These are phyloP conservation scores for Gynandropsis gynandra DNA, from an alignment of 345 rosid species.

Conservation along the genomic window DNA sequence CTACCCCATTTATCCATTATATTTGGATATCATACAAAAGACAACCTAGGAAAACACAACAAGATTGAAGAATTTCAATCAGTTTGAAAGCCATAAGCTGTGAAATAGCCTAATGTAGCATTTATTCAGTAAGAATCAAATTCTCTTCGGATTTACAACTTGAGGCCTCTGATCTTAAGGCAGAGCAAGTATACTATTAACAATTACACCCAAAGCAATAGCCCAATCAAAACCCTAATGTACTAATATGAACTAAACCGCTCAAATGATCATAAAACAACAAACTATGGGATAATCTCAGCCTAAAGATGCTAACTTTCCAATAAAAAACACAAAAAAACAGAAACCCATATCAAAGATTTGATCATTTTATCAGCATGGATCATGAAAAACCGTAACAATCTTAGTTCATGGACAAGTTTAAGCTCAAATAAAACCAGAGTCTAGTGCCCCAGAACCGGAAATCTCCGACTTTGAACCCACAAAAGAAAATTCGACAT, in stretches of 20 bases:
- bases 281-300: not conserved
- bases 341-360: conserved; percentile 10
- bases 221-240: too few species aligned
- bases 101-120: too few species aligned
- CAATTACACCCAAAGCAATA: too few species aligned
- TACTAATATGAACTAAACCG: too few species aligned
- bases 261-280: not conserved
- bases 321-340: not conserved
- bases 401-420: not conserved
- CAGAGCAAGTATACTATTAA: too few species aligned
- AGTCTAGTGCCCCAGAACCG: too few species aligned
- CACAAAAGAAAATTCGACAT: not conserved
- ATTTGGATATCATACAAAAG: too few species aligned
- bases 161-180: too few species aligned
- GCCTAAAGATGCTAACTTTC: not conserved
- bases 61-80: not conserved
- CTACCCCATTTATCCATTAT: conserved; percentile 18
- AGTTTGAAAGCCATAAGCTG: too few species aligned
- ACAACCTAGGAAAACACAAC: conserved; percentile 13
- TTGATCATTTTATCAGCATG: not conserved
- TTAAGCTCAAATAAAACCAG: too few species aligned
- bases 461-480: not conserved
- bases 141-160: too few species aligned
- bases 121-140: too few species aligned
- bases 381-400: not conserved